Conservation (phyloP, 805 yeast genomes). For the Tetrapisispora namnaoensis region DNA sequence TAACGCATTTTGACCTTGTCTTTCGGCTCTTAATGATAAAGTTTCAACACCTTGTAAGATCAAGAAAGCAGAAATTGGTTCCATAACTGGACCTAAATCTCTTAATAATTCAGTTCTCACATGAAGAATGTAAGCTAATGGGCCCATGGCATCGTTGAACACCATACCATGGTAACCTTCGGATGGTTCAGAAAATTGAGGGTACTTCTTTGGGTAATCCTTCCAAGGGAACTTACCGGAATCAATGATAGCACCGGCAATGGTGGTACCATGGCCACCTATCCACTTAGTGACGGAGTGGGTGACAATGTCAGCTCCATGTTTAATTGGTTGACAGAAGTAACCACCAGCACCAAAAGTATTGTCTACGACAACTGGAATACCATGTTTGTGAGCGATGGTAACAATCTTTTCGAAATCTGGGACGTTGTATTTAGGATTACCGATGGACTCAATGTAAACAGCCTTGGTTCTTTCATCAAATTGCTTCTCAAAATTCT, state of each 20-base stretch:
- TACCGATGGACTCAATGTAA: conserved; percentile 83
- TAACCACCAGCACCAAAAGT: conserved; percentile 96
- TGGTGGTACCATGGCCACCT: conserved; percentile 93
- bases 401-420: conserved; percentile 71
- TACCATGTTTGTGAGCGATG: conserved; percentile 76
- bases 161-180: conserved; percentile 90
- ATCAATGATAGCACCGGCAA: conserved; percentile 86
- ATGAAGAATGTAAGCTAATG: conserved; percentile 67
- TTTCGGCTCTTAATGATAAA: conserved; percentile 82
- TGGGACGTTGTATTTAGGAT: conserved; percentile 87
- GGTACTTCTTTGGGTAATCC: conserved; percentile 76
- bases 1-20: conserved; percentile 79
- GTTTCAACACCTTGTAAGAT: conserved; percentile 91
- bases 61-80: conserved; percentile 83
- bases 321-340: conserved; percentile 72
- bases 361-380: conserved; percentile 89
- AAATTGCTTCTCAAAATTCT: conserved; percentile 58
- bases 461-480: conserved; percentile 85
- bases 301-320: conserved; percentile 85
- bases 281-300: conserved; percentile 98
- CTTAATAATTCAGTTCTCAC: conserved; percentile 77
- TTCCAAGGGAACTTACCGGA: conserved; percentile 91
- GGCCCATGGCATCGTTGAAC: conserved; percentile 73
- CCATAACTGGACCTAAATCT: conserved; percentile 84
- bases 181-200: conserved; percentile 83